Evolutionary conservation across 176 grass and related monocot species (phyloP), one percentile per base, ranked within the genome.

Genomic region (Oryza coarctata): DNA sequence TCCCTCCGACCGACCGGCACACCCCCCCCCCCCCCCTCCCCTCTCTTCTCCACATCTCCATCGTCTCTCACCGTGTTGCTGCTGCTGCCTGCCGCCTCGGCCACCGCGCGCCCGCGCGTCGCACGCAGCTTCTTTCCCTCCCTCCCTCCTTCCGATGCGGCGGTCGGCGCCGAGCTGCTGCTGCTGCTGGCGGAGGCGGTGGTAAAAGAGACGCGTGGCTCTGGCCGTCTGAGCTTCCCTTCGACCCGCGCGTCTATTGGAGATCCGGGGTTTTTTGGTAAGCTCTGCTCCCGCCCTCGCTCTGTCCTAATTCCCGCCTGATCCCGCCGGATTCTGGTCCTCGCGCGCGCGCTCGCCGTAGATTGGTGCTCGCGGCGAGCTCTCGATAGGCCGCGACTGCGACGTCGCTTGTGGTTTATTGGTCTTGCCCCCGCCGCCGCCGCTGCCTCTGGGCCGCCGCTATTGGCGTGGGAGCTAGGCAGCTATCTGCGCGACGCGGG

Each of bases 1-100:
- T 81, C 67, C 68, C 67, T 71, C 68, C 68, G 79, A 62, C 79
- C 49, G 79, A 81, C 79, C 80, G 69, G 30, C 77, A 67, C 77
- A 49, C 78, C n/a, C 3, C 41, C 67, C 31, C 31, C 41, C 68
- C 49, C 38, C 79, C 38, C 67, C 67, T 26, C 38, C n/a, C 14
- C 29, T 65, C 63, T 65, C 29, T 41, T 15, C 68, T 26, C 68
- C 38, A 26, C 66, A 60, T 61, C 67, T 60, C 66, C 49, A 30
- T 71, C 44, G 13, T 47, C 67, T 71, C 67, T 61, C 50, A 61
- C 67, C 50, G 67, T 50, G 79, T 71, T 81, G 49, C 49, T 71
- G 44, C 44, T 15, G 44, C 79, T 70, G 45, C 65, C 36, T 36
- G 36, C 36, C 36, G 63, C 63, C 69, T 80, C 78, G 68, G 65